Conservation (phyloP, 768 basidiomycete species). For the Phlebiopsis flavidoalba region DNA sequence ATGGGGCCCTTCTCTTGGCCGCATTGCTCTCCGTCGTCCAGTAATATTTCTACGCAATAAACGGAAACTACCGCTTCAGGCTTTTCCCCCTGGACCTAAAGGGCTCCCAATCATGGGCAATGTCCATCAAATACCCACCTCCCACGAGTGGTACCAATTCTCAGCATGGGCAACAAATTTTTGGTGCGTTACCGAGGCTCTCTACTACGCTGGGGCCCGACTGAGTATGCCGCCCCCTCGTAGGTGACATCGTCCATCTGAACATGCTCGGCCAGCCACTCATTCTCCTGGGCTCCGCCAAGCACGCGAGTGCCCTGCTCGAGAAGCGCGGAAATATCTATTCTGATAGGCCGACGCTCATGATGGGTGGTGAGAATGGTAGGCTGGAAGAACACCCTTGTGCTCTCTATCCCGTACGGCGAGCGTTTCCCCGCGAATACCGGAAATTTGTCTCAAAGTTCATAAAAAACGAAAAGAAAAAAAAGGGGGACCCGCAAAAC, state of each 20-base stretch:
- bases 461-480: no score
- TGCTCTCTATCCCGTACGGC: constrained; percentile 19
- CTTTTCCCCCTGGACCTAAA: constrained; percentile 14
- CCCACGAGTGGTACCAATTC: constrained; percentile 5
- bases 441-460: constrained; percentile 16
- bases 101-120: constrained; percentile 14
- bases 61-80: not conserved
- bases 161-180: constrained; percentile 5
- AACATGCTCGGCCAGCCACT: constrained; percentile 23
- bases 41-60: no score
- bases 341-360: constrained; percentile 23
- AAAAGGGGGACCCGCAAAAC: not conserved
- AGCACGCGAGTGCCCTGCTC: constrained; percentile 23
- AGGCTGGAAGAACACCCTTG: constrained; percentile 20
- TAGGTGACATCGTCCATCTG: constrained; percentile 19
- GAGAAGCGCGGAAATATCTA: constrained; percentile 26
- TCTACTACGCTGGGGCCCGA: not conserved
- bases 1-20: no score
- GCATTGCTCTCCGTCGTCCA: no score
- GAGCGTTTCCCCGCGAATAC: constrained; percentile 21
- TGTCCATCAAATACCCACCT: constrained; percentile 10
- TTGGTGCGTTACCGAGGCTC: constrained; percentile 9
- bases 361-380: constrained; percentile 23
- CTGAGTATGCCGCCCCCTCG: not conserved
- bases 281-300: constrained; percentile 24